Evolutionary conservation across 306 rosid species (phyloP), one percentile per base, ranked within the genome.

Genomic region (Vigna mungo): DNA sequence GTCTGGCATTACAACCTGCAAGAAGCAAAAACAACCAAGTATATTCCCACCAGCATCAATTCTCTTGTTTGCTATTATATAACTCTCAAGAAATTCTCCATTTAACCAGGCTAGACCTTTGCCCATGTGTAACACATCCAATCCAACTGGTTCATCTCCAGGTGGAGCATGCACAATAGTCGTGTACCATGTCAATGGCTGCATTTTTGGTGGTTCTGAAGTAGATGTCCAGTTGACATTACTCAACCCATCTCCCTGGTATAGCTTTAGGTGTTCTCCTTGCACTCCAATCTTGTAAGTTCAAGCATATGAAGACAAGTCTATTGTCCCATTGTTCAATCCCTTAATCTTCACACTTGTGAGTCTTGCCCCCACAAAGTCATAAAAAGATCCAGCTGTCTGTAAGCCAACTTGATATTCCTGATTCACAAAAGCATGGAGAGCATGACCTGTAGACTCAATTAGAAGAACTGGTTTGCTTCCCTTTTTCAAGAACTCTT

Each of bases 21-120:
- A 20, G 21, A 20, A 20, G 21, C 21, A 20, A 20, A 20, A 20
- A 20, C 21, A 20, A 20, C 21, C 21, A 20, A 20, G 21, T 20
- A 20, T 20, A 20, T 20, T 20, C 21, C 21, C 21, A 20, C 21
- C 21, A 20, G 1, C 21, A 20, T 20, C 21, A 20, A 20, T 20
- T 20, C 1, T 20, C 21, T 20, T 20, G 21, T 20, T 20, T 20
- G 21, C 1, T 20, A 1, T 20, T 20, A 20, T 20, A 20, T 20
- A 20, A 20, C 21, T 0, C 21, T 20, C 21, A 20, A 20, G 0
- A 20, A 20, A 20, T 20, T 94, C 97, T 60, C 97, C 98, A 70
- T 94, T 94, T 82, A 94, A 84, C 98, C 98, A 94, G 70, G 96
- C 98, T 58, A 92, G 87, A 81, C 97, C 98, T 85, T 94, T 94